Conservation (phyloP, 1,284 basidiomycete species). For the Athelia psychrophila region DNA sequence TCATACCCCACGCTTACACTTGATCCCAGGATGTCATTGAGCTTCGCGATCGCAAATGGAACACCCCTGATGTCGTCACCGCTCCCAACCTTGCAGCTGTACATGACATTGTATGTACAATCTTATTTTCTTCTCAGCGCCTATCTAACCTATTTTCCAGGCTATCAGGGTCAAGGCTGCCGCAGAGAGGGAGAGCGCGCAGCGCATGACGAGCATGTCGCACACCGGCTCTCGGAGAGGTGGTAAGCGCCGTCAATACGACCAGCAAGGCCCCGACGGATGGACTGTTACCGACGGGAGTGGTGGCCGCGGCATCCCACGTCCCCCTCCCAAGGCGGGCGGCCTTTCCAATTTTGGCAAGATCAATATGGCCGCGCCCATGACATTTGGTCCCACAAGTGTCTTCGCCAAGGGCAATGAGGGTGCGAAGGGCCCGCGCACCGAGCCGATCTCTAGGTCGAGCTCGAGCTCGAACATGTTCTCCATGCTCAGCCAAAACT, state of each 20-base stretch:
- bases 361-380: constrained; percentile 62
- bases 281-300: constrained; percentile 75
- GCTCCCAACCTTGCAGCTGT: constrained; percentile 94
- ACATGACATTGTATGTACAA: constrained; percentile 72
- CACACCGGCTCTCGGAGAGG: constrained; percentile 87
- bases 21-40: constrained; percentile 79
- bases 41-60: constrained; percentile 83
- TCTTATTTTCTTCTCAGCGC: no score
- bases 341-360: constrained; percentile 89
- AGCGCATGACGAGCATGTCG: constrained; percentile 54
- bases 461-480: constrained; percentile 88
- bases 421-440: constrained; percentile 53
- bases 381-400: constrained; percentile 77
- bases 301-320: constrained; percentile 42
- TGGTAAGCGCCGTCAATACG: constrained; percentile 27
- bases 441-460: constrained; percentile 73
- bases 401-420: constrained; percentile 73
- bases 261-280: constrained; percentile 67
- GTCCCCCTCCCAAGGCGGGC: constrained; percentile 75
- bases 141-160: constrained; percentile 29
- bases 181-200: constrained; percentile 59
- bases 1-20: constrained; percentile 6
- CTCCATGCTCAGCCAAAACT: constrained; percentile 66
- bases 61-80: constrained; percentile 65
- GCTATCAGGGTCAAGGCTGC: constrained; percentile 69